Base-by-base conservation (phyloP, 305 asterid species). In the Plantago coronopus region DNA sequence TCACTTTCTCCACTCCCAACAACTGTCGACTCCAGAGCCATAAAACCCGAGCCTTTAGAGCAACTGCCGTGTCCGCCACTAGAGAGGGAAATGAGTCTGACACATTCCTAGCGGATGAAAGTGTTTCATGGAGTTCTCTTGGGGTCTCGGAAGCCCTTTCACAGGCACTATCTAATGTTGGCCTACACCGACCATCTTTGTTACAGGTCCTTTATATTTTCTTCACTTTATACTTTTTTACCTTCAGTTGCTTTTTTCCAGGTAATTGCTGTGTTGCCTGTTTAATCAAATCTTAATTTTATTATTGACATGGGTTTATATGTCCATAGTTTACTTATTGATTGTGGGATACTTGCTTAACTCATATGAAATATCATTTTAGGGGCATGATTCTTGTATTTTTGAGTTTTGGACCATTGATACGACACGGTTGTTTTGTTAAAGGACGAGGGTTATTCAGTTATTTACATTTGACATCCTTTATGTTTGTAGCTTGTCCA, bases 91-190 rank as follows among this genome's bases (percentile, higher is more conserved):
- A 67, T 62, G 81, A 69, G 14, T 72, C 74, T 48, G 95, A 85
- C 34, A 81, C 88, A 6, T 87, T 93, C 76, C 77, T 83, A 74
- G 96, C 94, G 4, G 94, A 82, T 43, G 90, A 87, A 68, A 73
- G 69, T 63, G 86, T 87, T 63, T 77, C 97, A 1, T 89, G 99
- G 99, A 62, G 67, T 7, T 86, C 95, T 44, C 83, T 93, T 38
- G 96, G 99, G 29, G 86, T 93, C 50, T 80, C 96, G 3, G 89
- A 80, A 46, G 44, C 71, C 63, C 68, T 93, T 54, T 80, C 86
- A 22, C 81, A 75, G 38, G 85, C 91, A 46, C 79, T 93, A 31
- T 69, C 77, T 57, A 71, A 74, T 69, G 71, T 65, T 81, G 95
- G 90, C 54, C 78, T 89, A 68, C 75, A 65, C 17, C 81, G 99